These are phyloP conservation scores for Melocanna baccifera DNA, from an alignment of 176 grass and related monocot genomes.

Conservation along the genomic window DNA sequence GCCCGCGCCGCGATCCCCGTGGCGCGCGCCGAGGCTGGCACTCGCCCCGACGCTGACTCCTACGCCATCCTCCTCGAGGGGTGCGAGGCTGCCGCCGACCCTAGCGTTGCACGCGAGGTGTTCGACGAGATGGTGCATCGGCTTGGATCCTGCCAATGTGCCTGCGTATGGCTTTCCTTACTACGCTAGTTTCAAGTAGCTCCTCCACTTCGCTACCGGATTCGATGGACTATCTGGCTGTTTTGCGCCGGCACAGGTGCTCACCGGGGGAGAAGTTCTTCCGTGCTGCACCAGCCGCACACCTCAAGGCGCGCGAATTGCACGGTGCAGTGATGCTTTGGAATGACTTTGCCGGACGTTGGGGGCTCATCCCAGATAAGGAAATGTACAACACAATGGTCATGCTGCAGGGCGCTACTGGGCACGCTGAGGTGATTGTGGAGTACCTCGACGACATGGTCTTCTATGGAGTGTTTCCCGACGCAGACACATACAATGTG, in stretches of 20 bases:
- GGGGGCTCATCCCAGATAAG: slow-evolving; percentile 44
- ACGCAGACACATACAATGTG: slow-evolving; percentile 53
- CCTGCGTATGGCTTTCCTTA: slow-evolving; percentile 78
- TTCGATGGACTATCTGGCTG: slow-evolving; percentile 45
- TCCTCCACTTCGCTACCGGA: slow-evolving; percentile 39
- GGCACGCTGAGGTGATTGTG: slow-evolving; percentile 26
- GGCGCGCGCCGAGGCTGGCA: slow-evolving; percentile 22
- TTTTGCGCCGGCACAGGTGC: slow-evolving; percentile 42
- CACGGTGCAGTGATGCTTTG: slow-evolving; percentile 42
- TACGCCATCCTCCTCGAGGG: slow-evolving; percentile 87
- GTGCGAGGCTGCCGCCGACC: slow-evolving; percentile 54
- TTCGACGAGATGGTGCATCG: slow-evolving; percentile 80
- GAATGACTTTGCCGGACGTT: slow-evolving; percentile 42
- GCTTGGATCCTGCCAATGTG: slow-evolving; percentile 52
- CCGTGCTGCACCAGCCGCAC: slow-evolving; percentile 34
- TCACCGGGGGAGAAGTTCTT: slow-evolving; percentile 78
- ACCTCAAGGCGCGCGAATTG: slow-evolving; percentile 35
- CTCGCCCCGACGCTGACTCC: slow-evolving; percentile 60
- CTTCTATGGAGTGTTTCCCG: slow-evolving; percentile 61
- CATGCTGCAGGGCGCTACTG: slow-evolving; percentile 42
- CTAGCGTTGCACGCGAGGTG: slow-evolving; percentile 55
- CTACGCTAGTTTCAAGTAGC: slow-evolving; percentile 52
- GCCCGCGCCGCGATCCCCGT: slow-evolving; percentile 51
- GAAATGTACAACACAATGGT: slow-evolving; percentile 75
- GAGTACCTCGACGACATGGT: slow-evolving; percentile 71